Evolutionary conservation across 1,284 basidiomycete species (phyloP).

Genomic region (Neonothopanus nambi): DNA sequence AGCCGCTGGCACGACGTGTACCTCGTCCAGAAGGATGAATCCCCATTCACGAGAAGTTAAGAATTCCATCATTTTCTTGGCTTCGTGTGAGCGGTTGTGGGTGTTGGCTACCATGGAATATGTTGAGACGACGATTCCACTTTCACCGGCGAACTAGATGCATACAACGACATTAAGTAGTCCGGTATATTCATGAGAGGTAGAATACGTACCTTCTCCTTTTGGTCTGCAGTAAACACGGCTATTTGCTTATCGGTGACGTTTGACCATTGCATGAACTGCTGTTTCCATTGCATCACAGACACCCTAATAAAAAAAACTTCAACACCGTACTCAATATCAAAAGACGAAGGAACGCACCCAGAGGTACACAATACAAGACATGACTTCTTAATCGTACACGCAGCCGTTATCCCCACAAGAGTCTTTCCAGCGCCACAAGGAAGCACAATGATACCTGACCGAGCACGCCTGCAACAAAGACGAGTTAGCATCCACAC

Average conservation of each 20-base stretch:
- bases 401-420: constrained; percentile 98
- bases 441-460: constrained; percentile 97
- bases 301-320: constrained; percentile 72
- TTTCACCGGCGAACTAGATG: constrained; percentile 84
- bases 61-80: constrained; percentile 99
- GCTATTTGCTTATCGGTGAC: constrained; percentile 94
- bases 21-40: constrained; percentile 93
- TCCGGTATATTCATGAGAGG: not conserved
- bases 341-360: constrained; percentile 11
- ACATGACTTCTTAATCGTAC: constrained; percentile 99
- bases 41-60: constrained; percentile 93
- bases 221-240: constrained; percentile 94
- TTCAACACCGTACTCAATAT: constrained; percentile 15
- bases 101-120: constrained; percentile 99
- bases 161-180: constrained; percentile 15
- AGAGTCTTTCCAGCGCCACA: constrained; percentile 99
- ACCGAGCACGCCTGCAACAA: constrained; percentile 79
- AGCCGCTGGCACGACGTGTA: constrained; percentile 96
- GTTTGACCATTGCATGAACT: constrained; percentile 97
- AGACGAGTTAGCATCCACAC: constrained; percentile 7
- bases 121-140: constrained; percentile 95
- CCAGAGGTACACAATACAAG: constrained; percentile 93
- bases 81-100: constrained; percentile 92
- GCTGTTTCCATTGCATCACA: constrained; percentile 97
- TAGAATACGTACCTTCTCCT: constrained; percentile 75